These are phyloP conservation scores for Ciborinia camelliae DNA, from an alignment of 2,329 filamentous ascomycete genomes.

Conservation along the genomic window DNA sequence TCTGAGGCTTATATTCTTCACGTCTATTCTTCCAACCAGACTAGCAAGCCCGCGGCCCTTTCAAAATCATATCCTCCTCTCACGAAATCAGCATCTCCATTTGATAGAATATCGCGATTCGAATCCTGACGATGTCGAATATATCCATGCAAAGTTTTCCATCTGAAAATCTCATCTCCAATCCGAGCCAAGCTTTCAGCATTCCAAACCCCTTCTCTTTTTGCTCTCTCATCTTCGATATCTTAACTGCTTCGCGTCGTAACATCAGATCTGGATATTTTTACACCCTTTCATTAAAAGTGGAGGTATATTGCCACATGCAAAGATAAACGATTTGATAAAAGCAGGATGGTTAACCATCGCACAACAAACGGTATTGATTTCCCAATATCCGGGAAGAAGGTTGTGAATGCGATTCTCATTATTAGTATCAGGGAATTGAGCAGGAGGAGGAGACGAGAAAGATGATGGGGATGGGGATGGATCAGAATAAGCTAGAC, in stretches of 20 bases:
- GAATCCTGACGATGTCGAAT: background rate
- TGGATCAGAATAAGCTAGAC: background rate
- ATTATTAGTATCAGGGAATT: too few species aligned
- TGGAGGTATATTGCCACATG: conserved; percentile 23
- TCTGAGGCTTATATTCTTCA: background rate
- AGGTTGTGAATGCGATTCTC: background rate
- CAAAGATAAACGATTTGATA: conserved; percentile 24
- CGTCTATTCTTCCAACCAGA: background rate
- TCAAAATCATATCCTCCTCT: background rate
- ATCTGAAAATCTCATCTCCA: conserved; percentile 15
- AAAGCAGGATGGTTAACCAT: conserved; percentile 20
- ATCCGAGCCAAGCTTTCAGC: conserved; percentile 19
- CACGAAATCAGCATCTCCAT: background rate
- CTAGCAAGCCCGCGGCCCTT: background rate
- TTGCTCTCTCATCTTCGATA: conserved; percentile 20
- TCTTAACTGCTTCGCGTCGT: conserved; percentile 22
- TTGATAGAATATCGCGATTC: background rate
- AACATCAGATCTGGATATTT: conserved; percentile 17
- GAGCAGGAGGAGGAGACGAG: background rate
- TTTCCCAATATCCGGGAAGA: conserved; percentile 15
- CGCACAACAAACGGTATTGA: conserved; percentile 15
- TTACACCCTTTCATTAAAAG: conserved; percentile 20
- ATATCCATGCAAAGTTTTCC: background rate
- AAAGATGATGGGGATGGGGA: too few species aligned
- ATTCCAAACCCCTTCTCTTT: conserved; percentile 26